Evolutionary conservation across 257 asterid species (phyloP).

Genomic region (Lycium barbarum): DNA sequence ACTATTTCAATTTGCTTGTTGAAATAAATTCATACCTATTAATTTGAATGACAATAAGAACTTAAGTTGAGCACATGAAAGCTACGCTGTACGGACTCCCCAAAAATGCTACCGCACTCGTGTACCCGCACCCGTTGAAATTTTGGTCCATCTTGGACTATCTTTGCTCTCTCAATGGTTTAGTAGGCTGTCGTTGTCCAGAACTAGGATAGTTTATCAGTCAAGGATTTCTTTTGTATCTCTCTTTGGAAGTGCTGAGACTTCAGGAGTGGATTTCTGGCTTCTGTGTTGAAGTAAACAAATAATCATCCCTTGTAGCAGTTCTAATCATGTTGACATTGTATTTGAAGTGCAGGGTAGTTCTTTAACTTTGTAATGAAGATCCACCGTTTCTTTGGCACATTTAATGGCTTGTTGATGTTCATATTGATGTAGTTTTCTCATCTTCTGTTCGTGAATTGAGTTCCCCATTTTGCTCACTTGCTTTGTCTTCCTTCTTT

Average conservation of each 20-base stretch:
- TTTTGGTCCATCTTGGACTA: constrained; percentile 16
- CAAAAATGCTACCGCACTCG: background rate
- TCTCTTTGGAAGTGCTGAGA: background rate
- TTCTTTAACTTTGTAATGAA: constrained; percentile 3
- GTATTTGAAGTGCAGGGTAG: background rate
- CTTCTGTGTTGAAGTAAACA: constrained; percentile 1
- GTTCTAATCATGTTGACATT: constrained; percentile 11
- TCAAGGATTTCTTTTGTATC: background rate
- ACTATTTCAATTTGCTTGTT: background rate
- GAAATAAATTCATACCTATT: background rate
- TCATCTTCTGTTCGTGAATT: background rate
- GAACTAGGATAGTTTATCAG: background rate
- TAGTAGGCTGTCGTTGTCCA: background rate
- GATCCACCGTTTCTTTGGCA: background rate
- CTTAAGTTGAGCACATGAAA: background rate
- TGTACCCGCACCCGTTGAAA: background rate
- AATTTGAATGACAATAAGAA: background rate
- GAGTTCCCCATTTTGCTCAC: constrained; percentile 15
- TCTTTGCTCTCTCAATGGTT: constrained; percentile 24
- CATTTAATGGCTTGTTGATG: constrained; percentile 11
- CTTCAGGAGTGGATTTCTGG: constrained; percentile 21
- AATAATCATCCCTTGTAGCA: background rate
- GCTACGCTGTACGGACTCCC: background rate
- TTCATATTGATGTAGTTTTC: constrained; percentile 10
- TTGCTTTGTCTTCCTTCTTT: constrained; percentile 28